phyloP scores from a whole-genome alignment of 2,329 filamentous ascomycete species.

The Trichophyton simii region DNA sequence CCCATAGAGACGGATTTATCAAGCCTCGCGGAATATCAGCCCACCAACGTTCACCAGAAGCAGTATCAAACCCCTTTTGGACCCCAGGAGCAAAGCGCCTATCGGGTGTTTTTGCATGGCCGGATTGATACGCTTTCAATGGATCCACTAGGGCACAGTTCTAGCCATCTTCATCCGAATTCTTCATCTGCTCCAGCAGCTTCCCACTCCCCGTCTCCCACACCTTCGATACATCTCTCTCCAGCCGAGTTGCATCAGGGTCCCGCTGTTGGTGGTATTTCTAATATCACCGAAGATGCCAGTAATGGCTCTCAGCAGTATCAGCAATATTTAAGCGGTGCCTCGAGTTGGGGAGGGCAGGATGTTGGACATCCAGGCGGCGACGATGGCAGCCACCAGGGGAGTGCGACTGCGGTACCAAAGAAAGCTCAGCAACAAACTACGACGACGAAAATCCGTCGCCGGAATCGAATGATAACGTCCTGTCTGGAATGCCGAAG shows the following conservation, averaged over 20 bases:
- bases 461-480: slow-evolving; percentile 57
- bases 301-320: background rate
- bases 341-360: background rate
- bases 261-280: background rate
- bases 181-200: background rate
- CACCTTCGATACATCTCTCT: slow-evolving; percentile 1
- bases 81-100: background rate
- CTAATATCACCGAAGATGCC: background rate
- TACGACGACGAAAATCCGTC: slow-evolving; percentile 32
- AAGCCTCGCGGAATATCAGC: background rate
- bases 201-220: background rate
- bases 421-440: background rate
- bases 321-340: background rate
- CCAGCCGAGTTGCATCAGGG: background rate
- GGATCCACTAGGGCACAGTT: background rate
- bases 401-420: background rate
- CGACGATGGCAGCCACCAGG: background rate
- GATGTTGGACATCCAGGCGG: background rate
- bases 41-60: background rate
- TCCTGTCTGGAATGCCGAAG: slow-evolving; percentile 59
- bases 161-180: slow-evolving; percentile 1
- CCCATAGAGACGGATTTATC: background rate
- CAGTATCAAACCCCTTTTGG: background rate
- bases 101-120: background rate
- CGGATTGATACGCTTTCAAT: background rate